These are phyloP conservation scores for Solanum sejunctum DNA, from an alignment of 257 asterid species.

Conservation along the genomic window DNA sequence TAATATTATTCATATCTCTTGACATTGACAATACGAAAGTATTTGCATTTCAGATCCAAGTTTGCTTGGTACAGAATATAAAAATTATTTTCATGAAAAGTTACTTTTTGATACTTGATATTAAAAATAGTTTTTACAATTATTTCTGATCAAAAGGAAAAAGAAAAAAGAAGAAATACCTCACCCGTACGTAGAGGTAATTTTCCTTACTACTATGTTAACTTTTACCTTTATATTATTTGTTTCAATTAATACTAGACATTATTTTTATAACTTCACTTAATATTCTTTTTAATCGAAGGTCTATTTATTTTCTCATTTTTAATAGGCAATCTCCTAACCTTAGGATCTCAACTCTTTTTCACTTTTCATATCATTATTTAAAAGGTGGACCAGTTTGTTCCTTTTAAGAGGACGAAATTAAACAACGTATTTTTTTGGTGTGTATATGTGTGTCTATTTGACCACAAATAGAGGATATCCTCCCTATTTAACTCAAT, in stretches of 20 bases:
- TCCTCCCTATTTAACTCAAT: background rate
- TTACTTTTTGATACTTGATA: background rate
- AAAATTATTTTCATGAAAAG: background rate
- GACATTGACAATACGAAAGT: background rate
- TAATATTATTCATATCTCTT: background rate
- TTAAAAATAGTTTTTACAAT: background rate
- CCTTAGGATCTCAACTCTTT: background rate
- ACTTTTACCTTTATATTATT: background rate
- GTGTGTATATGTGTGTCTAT: background rate
- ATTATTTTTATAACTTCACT: background rate
- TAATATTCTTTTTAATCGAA: too few relatives aligned
- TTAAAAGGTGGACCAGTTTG: background rate
- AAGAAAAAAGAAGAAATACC: background rate
- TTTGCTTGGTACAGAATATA: background rate
- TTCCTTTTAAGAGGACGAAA: background rate
- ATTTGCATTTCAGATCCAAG: background rate
- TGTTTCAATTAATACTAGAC: background rate
- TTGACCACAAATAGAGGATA: background rate
- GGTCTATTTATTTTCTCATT: background rate
- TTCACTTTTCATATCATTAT: background rate
- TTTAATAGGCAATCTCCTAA: background rate
- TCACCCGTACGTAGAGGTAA: background rate
- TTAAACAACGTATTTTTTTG: background rate
- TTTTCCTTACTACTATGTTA: too few relatives aligned
- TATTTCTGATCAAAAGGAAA: background rate